Evolutionary conservation across 768 basidiomycete species (phyloP).

Genomic region (Pleurotus eryngii): DNA sequence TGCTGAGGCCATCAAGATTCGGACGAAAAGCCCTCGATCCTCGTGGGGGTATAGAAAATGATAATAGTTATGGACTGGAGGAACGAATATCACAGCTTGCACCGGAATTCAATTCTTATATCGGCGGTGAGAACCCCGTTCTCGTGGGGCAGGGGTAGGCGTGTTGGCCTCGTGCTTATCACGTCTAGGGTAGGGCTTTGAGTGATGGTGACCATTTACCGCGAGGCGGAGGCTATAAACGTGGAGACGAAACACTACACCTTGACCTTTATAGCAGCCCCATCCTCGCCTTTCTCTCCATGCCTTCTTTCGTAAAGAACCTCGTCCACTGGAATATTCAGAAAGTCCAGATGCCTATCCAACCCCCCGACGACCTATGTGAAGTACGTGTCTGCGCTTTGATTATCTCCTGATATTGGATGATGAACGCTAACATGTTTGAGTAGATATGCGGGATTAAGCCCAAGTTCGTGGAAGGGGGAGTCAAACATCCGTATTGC

Average conservation of each 20-base stretch:
- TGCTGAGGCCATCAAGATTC: constrained; percentile 34
- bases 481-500: constrained; percentile 56
- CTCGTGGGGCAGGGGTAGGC: not conserved
- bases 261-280: not conserved
- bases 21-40: not conserved
- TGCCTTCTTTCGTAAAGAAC: constrained; percentile 36
- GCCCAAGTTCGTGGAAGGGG: constrained; percentile 63
- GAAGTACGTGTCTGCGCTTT: constrained; percentile 30
- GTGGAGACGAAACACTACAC: constrained; percentile 6
- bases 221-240: constrained; percentile 3
- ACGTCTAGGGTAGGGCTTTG: not conserved
- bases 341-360: constrained; percentile 21
- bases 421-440: not conserved
- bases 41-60: not conserved
- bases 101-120: constrained; percentile 6
- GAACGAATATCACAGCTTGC: not conserved
- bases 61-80: not conserved
- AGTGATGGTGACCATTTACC: not conserved
- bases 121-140: not conserved
- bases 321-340: constrained; percentile 37
- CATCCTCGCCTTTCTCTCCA: constrained; percentile 12
- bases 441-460: constrained; percentile 53
- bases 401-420: not conserved
- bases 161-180: constrained; percentile 3
- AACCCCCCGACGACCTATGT: constrained; percentile 35